These are phyloP conservation scores for Corniculantispora saksenae DNA, from an alignment of 2,329 filamentous ascomycete genomes.

Conservation along the genomic window DNA sequence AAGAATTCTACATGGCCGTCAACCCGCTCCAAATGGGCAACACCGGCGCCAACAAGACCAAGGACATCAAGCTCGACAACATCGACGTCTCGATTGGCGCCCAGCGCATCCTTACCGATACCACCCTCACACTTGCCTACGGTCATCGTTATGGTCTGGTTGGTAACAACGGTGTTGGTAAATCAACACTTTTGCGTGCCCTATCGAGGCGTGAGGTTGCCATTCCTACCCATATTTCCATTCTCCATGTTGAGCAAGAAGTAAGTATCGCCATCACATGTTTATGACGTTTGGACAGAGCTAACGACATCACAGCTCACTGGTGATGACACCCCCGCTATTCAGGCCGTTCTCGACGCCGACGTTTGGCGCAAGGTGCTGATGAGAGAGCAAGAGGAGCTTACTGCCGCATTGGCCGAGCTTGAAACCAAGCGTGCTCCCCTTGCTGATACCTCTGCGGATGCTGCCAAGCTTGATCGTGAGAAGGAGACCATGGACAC, in stretches of 20 bases:
- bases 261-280: constrained; percentile 44
- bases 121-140: constrained; percentile 85
- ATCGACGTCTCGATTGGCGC: constrained; percentile 94
- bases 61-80: constrained; percentile 97
- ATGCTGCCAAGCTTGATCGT: constrained; percentile 80
- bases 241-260: constrained; percentile 98
- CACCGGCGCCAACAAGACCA: constrained; percentile 79
- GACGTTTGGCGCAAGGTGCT: constrained; percentile 98
- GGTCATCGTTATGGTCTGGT: constrained; percentile 95
- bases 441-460: constrained; percentile 87
- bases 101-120: constrained; percentile 85
- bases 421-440: constrained; percentile 76
- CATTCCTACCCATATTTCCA: constrained; percentile 96
- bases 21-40: constrained; percentile 88
- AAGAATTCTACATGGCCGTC: constrained; percentile 99
- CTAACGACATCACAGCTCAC: constrained; percentile 61
- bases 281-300: constrained; percentile 17
- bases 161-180: constrained; percentile 98
- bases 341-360: constrained; percentile 94
- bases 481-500: constrained; percentile 89
- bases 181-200: constrained; percentile 90
- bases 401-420: constrained; percentile 70
- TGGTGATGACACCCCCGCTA: constrained; percentile 90
- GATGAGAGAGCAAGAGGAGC: constrained; percentile 86
- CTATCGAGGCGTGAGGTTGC: constrained; percentile 90